Percentiles rank a stretch among this genome's conserved stretches.
phyloP scores from a whole-genome alignment of 2,329 filamentous ascomycete genomes.

The Diaporthe citri region DNA sequence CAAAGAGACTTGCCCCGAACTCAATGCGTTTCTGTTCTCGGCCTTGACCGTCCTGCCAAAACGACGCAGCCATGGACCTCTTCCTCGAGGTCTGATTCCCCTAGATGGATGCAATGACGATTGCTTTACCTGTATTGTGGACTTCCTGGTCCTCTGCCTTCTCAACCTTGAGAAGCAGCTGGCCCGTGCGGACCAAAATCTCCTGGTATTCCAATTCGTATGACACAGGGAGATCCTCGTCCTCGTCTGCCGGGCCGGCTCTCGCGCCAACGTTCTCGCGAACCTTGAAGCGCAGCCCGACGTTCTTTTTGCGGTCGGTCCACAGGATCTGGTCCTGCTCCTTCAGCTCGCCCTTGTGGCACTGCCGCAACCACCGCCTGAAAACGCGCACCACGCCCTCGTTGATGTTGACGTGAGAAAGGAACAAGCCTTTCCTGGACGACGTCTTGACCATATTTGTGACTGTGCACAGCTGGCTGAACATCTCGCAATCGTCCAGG shows the following conservation, averaged over 20 bases:
- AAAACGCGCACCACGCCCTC: conserved; percentile 79
- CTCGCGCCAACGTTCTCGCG: conserved; percentile 67
- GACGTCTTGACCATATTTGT: conserved; percentile 77
- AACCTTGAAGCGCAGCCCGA: conserved; percentile 78
- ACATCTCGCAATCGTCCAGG: conserved; percentile 78
- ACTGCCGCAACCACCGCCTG: conserved; percentile 75
- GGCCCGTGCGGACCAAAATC: conserved; percentile 73
- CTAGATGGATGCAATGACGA: conserved; percentile 69
- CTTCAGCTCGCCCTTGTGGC: conserved; percentile 57
- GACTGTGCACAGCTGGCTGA: conserved; percentile 79
- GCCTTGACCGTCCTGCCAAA: conserved; percentile 6
- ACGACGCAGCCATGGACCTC: conserved; percentile 3
- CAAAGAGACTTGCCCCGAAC: conserved; percentile 40
- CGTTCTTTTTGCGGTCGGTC: conserved; percentile 72
- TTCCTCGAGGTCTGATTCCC: conserved; percentile 33
- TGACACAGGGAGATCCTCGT: conserved; percentile 75
- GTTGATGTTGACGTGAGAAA: conserved; percentile 74
- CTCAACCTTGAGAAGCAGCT: conserved; percentile 75
- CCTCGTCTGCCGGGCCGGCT: conserved; percentile 47
- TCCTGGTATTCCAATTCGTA: conserved; percentile 82
- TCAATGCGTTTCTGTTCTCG: conserved; percentile 26
- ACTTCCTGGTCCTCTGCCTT: conserved; percentile 71
- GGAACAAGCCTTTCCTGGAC: conserved; percentile 70
- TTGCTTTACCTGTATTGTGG: conserved; percentile 72
- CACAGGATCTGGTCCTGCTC: conserved; percentile 68